A percentile compares a stretch with the other conserved stretches of the same genome.
These are phyloP conservation scores for Yarrowia keelungensis DNA, from an alignment of 805 yeast species.

Conservation along the genomic window DNA sequence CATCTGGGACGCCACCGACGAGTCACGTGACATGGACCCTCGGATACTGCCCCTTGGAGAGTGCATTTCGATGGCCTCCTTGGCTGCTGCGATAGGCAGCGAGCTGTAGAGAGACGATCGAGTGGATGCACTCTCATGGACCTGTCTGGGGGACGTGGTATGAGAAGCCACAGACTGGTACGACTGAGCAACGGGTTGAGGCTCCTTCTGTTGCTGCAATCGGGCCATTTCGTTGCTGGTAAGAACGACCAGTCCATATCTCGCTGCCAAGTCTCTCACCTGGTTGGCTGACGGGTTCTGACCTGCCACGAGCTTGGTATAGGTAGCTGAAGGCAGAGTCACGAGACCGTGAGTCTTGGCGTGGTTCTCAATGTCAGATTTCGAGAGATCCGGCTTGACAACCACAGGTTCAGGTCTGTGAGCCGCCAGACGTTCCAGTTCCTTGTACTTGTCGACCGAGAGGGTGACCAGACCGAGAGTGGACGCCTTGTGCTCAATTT, in stretches of 20 bases:
- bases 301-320: conserved; percentile 38
- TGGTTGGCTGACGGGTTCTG: conserved; percentile 30
- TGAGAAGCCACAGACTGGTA: conserved; percentile 18
- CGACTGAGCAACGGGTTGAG: background rate
- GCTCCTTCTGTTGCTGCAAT: conserved; percentile 5
- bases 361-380: conserved; percentile 35
- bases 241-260: conserved; percentile 28
- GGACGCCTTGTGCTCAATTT: conserved; percentile 40
- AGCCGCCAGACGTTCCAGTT: conserved; percentile 39
- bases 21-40: conserved; percentile 12
- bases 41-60: conserved; percentile 1
- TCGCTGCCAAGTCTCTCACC: conserved; percentile 21
- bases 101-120: conserved; percentile 10
- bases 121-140: conserved; percentile 15
- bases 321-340: conserved; percentile 50
- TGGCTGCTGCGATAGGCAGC: conserved; percentile 28
- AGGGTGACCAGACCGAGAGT: conserved; percentile 42
- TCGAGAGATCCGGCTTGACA: conserved; percentile 13
- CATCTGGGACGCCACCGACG: conserved; percentile 11
- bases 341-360: conserved; percentile 46
- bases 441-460: conserved; percentile 39
- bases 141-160: background rate
- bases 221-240: conserved; percentile 8
- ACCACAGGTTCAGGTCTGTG: conserved; percentile 27
- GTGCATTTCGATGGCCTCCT: conserved; percentile 38